phyloP scores from a whole-genome alignment of 2,329 filamentous ascomycete species.

The Hypomyces rosellus region DNA sequence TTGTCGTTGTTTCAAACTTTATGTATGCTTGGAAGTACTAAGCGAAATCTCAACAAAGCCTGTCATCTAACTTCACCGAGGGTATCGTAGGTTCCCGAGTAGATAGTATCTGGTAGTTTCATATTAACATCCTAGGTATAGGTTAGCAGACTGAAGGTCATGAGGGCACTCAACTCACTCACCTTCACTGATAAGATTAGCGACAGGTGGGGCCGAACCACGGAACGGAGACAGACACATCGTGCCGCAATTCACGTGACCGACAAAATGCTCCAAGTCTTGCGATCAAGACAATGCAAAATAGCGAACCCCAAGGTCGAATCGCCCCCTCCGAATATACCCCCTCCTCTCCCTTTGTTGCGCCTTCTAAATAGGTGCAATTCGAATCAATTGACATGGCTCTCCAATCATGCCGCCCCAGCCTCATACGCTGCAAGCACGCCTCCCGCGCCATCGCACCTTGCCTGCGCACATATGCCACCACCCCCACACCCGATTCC shows the following conservation, averaged over 20 bases:
- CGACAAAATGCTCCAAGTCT: conserved; percentile 10
- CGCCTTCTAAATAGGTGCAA: conserved; percentile 11
- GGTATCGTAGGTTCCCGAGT: too few relatives aligned
- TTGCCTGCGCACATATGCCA: conserved; percentile 17
- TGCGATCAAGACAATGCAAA: not conserved
- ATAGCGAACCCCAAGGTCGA: not conserved
- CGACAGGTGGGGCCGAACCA: too few relatives aligned
- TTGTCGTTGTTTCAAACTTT: too few relatives aligned
- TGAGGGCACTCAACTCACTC: not conserved
- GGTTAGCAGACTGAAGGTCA: not conserved
- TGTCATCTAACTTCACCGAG: too few relatives aligned
- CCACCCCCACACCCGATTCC: conserved; percentile 18
- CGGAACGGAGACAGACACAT: not conserved
- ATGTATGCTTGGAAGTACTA: too few relatives aligned
- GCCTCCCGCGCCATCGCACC: conserved; percentile 19
- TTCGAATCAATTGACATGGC: conserved; percentile 21
- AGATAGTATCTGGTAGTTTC: too few relatives aligned
- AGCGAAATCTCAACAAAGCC: too few relatives aligned
- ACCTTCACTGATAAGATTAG: not conserved
- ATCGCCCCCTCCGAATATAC: not conserved
- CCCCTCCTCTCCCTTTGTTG: not conserved
- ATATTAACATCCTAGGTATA: too few relatives aligned
- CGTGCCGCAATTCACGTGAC: conserved; percentile 9
- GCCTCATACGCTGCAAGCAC: not conserved
- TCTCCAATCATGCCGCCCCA: conserved; percentile 26